Percentiles rank a stretch among this genome's conserved stretches.
Evolutionary conservation across 805 yeast species (phyloP).

Genomic region (Millerozyma acaciae): DNA sequence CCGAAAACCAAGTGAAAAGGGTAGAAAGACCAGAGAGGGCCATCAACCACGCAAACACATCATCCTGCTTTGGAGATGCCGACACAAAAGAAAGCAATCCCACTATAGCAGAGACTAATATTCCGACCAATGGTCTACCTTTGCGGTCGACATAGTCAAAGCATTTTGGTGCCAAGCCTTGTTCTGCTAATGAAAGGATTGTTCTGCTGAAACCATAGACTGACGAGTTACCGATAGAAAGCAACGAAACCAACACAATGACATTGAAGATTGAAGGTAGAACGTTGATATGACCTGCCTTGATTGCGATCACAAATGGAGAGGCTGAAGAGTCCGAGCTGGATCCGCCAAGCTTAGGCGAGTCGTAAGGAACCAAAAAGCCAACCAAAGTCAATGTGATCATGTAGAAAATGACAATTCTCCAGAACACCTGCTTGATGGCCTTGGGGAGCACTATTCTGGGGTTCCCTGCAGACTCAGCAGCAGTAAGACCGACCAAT

Average conservation of each 20-base stretch:
- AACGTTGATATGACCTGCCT: slow-evolving; percentile 37
- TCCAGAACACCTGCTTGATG: slow-evolving; percentile 41
- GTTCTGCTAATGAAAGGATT: slow-evolving; percentile 36
- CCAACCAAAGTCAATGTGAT: slow-evolving; percentile 37
- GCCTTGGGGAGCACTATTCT: slow-evolving; percentile 38
- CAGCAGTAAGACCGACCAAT: slow-evolving; percentile 36
- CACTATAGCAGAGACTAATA: slow-evolving; percentile 27
- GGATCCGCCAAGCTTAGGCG: slow-evolving; percentile 20
- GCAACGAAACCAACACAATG: slow-evolving; percentile 36
- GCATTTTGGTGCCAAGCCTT: slow-evolving; percentile 35
- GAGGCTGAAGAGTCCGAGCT: slow-evolving; percentile 33
- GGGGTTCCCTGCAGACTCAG: slow-evolving; percentile 36
- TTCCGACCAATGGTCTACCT: slow-evolving; percentile 40
- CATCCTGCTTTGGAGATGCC: slow-evolving; percentile 34
- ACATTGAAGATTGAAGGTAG: slow-evolving; percentile 43
- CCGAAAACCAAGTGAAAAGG: slow-evolving; percentile 33
- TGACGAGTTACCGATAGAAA: slow-evolving; percentile 42
- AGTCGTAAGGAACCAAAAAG: slow-evolving; percentile 34
- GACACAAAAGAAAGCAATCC: slow-evolving; percentile 39
- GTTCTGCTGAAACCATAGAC: slow-evolving; percentile 43
- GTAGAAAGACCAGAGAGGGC: slow-evolving; percentile 34
- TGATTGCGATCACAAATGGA: slow-evolving; percentile 42
- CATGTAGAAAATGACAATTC: slow-evolving; percentile 39
- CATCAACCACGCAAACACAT: slow-evolving; percentile 35
- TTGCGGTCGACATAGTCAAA: slow-evolving; percentile 35